These are phyloP conservation scores for Barnettozyma wickerhamii DNA, from an alignment of 805 yeast species.

Conservation along the genomic window DNA sequence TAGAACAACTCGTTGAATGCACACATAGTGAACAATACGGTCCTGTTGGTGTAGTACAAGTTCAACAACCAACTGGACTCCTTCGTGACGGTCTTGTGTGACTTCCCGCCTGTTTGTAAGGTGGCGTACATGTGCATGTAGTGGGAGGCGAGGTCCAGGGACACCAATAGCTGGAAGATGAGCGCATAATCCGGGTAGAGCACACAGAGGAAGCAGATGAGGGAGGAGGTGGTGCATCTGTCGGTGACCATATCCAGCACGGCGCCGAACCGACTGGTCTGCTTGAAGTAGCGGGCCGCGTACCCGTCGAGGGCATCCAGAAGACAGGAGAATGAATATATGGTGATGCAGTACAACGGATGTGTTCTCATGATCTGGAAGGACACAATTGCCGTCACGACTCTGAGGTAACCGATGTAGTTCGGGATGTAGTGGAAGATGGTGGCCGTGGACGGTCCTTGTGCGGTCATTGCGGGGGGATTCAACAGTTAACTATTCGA, in stretches of 20 bases:
- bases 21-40: slow-evolving; percentile 82
- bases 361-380: slow-evolving; percentile 78
- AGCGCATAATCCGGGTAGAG: slow-evolving; percentile 62
- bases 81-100: slow-evolving; percentile 80
- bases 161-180: slow-evolving; percentile 75
- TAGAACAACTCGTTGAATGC: slow-evolving; percentile 92
- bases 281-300: slow-evolving; percentile 86
- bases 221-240: slow-evolving; percentile 92
- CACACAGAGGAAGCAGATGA: slow-evolving; percentile 79
- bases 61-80: slow-evolving; percentile 68
- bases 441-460: slow-evolving; percentile 42
- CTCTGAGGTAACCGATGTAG: slow-evolving; percentile 84
- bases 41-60: slow-evolving; percentile 82
- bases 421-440: slow-evolving; percentile 85
- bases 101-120: slow-evolving; percentile 67
- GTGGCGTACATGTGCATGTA: slow-evolving; percentile 99
- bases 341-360: slow-evolving; percentile 70
- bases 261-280: slow-evolving; percentile 91
- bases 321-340: slow-evolving; percentile 85
- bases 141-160: slow-evolving; percentile 87
- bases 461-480: no score
- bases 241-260: slow-evolving; percentile 99
- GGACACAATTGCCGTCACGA: slow-evolving; percentile 75
- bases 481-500: no score
- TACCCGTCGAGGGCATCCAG: slow-evolving; percentile 96